Base-by-base conservation (phyloP, 2,329 filamentous ascomycete genomes). In the Nemania diffusa region DNA sequence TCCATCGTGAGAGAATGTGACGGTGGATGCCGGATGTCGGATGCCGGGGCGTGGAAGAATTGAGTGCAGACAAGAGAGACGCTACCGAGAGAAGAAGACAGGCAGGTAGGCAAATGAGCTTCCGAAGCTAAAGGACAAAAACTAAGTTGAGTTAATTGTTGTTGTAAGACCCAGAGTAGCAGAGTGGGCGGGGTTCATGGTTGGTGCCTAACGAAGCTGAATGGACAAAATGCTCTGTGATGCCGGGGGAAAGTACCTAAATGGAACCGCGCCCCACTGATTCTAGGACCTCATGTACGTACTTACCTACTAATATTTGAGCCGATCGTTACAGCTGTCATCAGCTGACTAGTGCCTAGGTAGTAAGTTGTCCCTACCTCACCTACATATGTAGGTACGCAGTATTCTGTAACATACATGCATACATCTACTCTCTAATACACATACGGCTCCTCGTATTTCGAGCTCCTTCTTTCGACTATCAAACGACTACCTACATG, bases 1-100 rank as follows among this genome's bases (percentile, higher is more conserved):
- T 94, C 86, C 92, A 95, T 95, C 71, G 65, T 82, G 69, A 29
- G 24, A 17, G 48, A 13, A 7, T 24, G 24, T 42, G 51, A 48
- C 34, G 24, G 55, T 29, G 51, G 59, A n/a, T 53, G 59, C 34
- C 51, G 32, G 52, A 40, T 56, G 34, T 40, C 51, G 48, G 42
- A 42, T 13, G 52, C 37, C 22, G 32, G 37, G 7, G 37, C 13
- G 37, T 40, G 5, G 40, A 44, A n/a, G 40, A 44, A 44, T 44
- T n/a, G 15, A n/a, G 40, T 9, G 26, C 29, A 15, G 15, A 37
- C 11, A 26, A 37, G 20, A 17, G n/a, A 53, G 46, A 27, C 32
- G 34, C 34, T 20, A 27, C 17, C 37, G 6, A 42, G 24, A 27
- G 9, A 44, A 9, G 15, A 29, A 34, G n/a, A 48, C 15, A 48